Evolutionary conservation across 495 filamentous ascomycete species (phyloP).

Genomic region (Neurospora pannonica): DNA sequence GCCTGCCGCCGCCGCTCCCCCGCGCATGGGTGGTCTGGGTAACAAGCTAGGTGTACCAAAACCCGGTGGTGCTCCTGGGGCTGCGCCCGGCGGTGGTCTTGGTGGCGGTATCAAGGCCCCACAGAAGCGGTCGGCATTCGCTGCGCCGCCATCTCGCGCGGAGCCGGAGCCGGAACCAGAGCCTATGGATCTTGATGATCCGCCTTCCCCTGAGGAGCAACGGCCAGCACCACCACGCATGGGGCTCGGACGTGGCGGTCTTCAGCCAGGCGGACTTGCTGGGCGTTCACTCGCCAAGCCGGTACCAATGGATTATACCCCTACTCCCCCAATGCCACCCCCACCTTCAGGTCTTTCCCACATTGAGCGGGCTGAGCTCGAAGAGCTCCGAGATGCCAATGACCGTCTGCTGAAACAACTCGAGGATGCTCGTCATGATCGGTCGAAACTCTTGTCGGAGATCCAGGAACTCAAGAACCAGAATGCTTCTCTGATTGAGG

Average conservation of each 20-base stretch:
- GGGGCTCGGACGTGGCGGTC: constrained; percentile 53
- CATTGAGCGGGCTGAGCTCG: constrained; percentile 77
- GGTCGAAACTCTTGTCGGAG: constrained; percentile 62
- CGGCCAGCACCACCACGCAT: constrained; percentile 53
- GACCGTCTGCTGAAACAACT: constrained; percentile 61
- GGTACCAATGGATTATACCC: constrained; percentile 27
- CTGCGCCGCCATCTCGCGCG: constrained; percentile 43
- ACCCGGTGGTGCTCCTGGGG: constrained; percentile 18
- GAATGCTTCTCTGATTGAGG: constrained; percentile 94
- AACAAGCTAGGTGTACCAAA: constrained; percentile 60
- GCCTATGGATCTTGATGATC: constrained; percentile 13
- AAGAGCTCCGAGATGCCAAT: constrained; percentile 75
- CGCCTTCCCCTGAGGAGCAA: constrained; percentile 1
- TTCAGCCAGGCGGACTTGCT: constrained; percentile 49
- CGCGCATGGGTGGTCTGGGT: constrained; percentile 42
- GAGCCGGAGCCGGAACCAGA: constrained; percentile 5
- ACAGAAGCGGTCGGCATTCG: constrained; percentile 50
- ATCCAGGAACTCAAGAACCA: constrained; percentile 86
- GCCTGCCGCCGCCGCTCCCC: constrained; percentile 37
- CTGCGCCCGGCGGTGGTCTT: constrained; percentile 32
- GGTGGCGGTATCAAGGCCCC: constrained; percentile 60
- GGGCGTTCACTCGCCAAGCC: constrained; percentile 83
- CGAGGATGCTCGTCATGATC: constrained; percentile 69
- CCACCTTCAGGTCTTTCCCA: constrained; percentile 53
- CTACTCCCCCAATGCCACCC: constrained; percentile 35